A percentile compares a stretch with the other conserved stretches of the same genome.
phyloP scores from a whole-genome alignment of 257 asterid genomes.

The Petunia secreta region DNA sequence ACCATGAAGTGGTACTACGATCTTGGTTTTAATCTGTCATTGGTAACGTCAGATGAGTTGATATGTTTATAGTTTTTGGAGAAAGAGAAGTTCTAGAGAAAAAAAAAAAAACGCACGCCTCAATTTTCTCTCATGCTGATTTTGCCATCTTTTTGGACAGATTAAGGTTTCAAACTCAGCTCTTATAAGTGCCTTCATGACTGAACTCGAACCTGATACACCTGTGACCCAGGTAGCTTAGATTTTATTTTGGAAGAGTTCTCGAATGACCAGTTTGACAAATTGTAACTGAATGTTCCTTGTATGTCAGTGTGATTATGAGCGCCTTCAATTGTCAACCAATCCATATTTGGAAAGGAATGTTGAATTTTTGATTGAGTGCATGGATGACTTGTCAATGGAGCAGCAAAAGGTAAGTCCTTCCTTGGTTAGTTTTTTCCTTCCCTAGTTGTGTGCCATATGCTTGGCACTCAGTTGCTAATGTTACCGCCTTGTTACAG shows the following conservation, averaged over 20 bases:
- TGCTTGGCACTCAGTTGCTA: conserved; percentile 6
- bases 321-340: conserved; percentile 82
- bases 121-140: not conserved
- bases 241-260: not conserved
- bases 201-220: conserved; percentile 85
- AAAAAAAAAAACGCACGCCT: not conserved
- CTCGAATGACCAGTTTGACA: not conserved
- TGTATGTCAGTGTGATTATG: conserved; percentile 75
- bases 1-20: conserved; percentile 2
- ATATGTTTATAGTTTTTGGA: conserved; percentile 1
- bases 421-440: not conserved
- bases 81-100: not conserved
- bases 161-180: conserved; percentile 98
- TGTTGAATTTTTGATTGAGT: conserved; percentile 84
- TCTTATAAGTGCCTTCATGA: conserved; percentile 93
- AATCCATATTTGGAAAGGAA: conserved; percentile 85
- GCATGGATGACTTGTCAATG: conserved; percentile 97
- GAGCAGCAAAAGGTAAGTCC: conserved; percentile 87
- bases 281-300: conserved; percentile 24
- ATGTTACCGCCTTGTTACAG: conserved; percentile 42
- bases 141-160: conserved; percentile 43
- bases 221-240: conserved; percentile 75
- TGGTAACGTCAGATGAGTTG: not conserved
- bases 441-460: not conserved
- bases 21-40: not conserved